Percentiles rank a stretch among this genome's conserved stretches.
phyloP scores from a whole-genome alignment of 163 green algal species.

The Prototheca cutis region DNA sequence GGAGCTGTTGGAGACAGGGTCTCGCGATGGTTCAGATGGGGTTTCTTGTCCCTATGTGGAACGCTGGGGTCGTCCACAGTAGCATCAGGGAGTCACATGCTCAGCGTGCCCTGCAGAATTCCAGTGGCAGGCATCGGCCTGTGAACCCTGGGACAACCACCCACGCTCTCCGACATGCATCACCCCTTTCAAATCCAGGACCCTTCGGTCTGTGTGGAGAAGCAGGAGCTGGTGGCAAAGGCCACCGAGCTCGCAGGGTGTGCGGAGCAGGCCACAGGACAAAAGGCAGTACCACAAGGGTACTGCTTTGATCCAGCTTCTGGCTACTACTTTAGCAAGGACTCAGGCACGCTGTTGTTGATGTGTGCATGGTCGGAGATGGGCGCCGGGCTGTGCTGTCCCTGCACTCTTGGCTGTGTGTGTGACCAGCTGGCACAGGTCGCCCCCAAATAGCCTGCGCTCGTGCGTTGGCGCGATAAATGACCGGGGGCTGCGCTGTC shows the following conservation, averaged over 20 bases:
- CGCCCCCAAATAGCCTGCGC: neutral
- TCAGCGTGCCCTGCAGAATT: neutral
- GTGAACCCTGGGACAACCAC: neutral
- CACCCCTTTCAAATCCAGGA: constrained; percentile 16
- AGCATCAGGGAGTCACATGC: neutral
- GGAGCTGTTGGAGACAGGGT: neutral
- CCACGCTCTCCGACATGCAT: neutral
- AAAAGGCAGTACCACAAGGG: constrained; percentile 28
- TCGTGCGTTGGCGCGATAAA: too few species aligned
- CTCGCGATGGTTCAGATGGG: neutral
- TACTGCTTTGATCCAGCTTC: constrained; percentile 44
- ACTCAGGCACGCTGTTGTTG: constrained; percentile 3
- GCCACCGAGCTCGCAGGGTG: constrained; percentile 23
- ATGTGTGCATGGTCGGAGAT: neutral
- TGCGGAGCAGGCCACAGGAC: constrained; percentile 4
- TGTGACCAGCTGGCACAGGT: neutral
- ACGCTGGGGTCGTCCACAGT: neutral
- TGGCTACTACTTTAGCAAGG: constrained; percentile 40
- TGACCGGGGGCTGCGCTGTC: too few species aligned
- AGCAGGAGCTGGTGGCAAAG: constrained; percentile 45
- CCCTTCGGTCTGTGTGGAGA: constrained; percentile 41
- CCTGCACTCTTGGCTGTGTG: too few species aligned
- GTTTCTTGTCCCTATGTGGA: neutral
- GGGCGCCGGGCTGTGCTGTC: too few species aligned
- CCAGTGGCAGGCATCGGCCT: neutral